Conservation (phyloP, 305 asterid species). For the Euphrasia arctica region DNA sequence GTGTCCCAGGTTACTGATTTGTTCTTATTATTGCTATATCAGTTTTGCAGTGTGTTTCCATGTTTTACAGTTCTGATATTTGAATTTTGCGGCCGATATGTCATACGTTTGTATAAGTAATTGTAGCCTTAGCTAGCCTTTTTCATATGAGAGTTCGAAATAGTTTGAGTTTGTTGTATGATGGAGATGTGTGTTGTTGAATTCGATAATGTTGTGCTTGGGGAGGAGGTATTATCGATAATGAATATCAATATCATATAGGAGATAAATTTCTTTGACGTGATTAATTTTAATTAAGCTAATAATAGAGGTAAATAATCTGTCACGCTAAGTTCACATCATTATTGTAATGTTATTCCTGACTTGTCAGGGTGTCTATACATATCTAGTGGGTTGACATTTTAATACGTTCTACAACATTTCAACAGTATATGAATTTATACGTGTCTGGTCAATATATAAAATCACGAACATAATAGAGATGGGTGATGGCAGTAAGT, state of each 20-base stretch:
- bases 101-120: too few relatives aligned
- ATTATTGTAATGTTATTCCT: too few relatives aligned
- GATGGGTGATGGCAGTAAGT: conserved; percentile 1
- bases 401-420: background rate
- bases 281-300: too few relatives aligned
- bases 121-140: too few relatives aligned
- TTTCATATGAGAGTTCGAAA: background rate
- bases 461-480: background rate
- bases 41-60: background rate
- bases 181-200: conserved; percentile 11
- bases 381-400: too few relatives aligned
- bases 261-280: too few relatives aligned
- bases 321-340: too few relatives aligned
- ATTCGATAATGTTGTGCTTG: conserved; percentile 13
- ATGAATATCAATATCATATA: too few relatives aligned
- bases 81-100: background rate
- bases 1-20: conserved; percentile 57
- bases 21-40: background rate
- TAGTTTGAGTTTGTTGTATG: conserved; percentile 13
- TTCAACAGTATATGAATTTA: background rate
- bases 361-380: too few relatives aligned
- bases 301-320: too few relatives aligned
- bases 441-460: background rate
- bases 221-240: background rate
- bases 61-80: background rate